Evolutionary conservation across 805 yeast species (phyloP), one percentile per base, ranked within the genome.

Genomic region (Hyphopichia homilentoma): DNA sequence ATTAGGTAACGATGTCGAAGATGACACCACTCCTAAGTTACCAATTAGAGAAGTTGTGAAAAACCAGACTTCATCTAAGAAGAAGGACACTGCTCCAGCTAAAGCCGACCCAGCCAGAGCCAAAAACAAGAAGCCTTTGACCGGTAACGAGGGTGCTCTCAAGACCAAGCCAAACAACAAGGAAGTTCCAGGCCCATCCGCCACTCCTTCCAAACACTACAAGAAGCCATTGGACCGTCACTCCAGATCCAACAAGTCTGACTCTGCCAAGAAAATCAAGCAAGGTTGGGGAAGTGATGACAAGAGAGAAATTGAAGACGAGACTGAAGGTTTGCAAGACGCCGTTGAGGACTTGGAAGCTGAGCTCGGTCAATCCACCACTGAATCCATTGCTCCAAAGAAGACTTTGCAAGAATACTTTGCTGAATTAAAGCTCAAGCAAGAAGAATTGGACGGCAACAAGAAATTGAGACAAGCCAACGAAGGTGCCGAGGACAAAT

Each of bases 131-230:
- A 71, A 81, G 56, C 73, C 73, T 62, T 70, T 81, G 37, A 67
- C 86, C 50, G 95, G 93, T 65, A 88, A 86, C 73, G 95, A 87
- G 57, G 95, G 87, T 51, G 95, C 94, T 43, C 67, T 80, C 63
- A 80, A 70, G 65, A 78, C 69, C 75, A 80, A 77, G 72, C 58
- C 65, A 58, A 78, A 81, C 63, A 93, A 93, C 75, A 75, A 75
- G 64, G 66, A 75, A 71, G 79, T 77, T 48, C 69, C 75, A 39
- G 76, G 75, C 48, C 71, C 78, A 50, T 52, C 70, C 39, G 50
- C 70, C 36, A 64, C 77, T 48, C 77, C 77, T 39, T 43, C 70
- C 49, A 75, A 75, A 54, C 59, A 75, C 52, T 66, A 72, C 58
- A 77, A 77, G 68, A 69, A 62, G 60, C 70, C 74, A 52, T 63